A percentile compares a stretch with the other conserved stretches of the same genome.
These are phyloP conservation scores for Epichloe festucae DNA, from an alignment of 2,329 filamentous ascomycete species.

Conservation along the genomic window DNA sequence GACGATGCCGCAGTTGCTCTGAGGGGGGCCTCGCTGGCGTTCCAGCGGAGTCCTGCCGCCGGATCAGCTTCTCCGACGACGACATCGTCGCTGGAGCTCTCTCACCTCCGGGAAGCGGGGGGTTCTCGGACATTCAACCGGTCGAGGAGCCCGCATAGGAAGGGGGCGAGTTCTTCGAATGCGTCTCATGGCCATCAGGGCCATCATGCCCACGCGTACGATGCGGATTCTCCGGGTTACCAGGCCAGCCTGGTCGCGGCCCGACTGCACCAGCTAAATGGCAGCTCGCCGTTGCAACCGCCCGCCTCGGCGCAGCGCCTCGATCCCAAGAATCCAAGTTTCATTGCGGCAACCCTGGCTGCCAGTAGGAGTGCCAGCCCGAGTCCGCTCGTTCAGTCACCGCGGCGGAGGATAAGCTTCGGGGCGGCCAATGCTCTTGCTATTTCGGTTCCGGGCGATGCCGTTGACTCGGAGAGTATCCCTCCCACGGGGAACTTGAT, in stretches of 20 bases:
- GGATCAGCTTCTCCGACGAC: slow-evolving; percentile 3
- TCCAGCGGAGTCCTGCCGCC: slow-evolving; percentile 22
- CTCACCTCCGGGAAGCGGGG: slow-evolving; percentile 8
- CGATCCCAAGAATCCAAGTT: slow-evolving; percentile 41
- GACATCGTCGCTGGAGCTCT: background rate
- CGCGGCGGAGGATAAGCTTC: slow-evolving; percentile 18
- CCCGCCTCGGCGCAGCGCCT: slow-evolving; percentile 5
- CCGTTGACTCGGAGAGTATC: slow-evolving; percentile 41
- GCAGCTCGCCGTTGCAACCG: background rate
- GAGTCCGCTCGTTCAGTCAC: slow-evolving; percentile 13
- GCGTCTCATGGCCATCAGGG: background rate
- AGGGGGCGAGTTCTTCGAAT: background rate
- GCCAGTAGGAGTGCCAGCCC: slow-evolving; percentile 37
- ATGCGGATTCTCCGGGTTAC: background rate
- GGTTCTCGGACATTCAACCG: slow-evolving; percentile 25
- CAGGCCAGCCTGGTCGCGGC: slow-evolving; percentile 9
- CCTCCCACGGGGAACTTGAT: slow-evolving; percentile 52
- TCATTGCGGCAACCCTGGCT: slow-evolving; percentile 43
- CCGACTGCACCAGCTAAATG: slow-evolving; percentile 14
- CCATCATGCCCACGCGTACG: slow-evolving; percentile 7
- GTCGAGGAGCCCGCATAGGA: background rate
- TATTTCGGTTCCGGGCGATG: slow-evolving; percentile 11
- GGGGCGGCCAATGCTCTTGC: slow-evolving; percentile 16
- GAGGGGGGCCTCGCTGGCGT: slow-evolving; percentile 42
- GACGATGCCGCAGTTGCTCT: slow-evolving; percentile 32